Conservation (phyloP, 1,284 basidiomycete genomes). For the Irpex sp. region DNA sequence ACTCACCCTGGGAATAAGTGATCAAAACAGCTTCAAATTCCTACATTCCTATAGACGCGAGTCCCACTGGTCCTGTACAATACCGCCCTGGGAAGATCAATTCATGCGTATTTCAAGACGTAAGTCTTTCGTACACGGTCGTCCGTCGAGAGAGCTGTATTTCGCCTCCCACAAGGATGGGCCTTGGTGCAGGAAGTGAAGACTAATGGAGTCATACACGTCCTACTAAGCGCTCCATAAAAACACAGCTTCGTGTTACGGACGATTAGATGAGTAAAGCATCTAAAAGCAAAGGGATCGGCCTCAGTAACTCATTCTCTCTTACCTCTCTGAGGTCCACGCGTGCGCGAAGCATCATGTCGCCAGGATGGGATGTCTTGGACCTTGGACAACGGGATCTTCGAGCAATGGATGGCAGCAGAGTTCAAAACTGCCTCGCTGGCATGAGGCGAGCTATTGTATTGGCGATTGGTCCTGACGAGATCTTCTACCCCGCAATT, state of each 20-base stretch:
- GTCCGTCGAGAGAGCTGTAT: neutral
- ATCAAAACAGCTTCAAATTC: neutral
- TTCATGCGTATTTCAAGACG: neutral
- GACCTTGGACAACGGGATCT: conserved; percentile 1
- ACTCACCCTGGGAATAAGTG: neutral
- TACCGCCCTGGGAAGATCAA: neutral
- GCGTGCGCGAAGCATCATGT: neutral
- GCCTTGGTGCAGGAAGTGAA: neutral
- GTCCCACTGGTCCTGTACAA: neutral
- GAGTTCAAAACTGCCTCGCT: neutral
- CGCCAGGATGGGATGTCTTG: neutral
- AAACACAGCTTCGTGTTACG: neutral
- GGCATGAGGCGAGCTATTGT: neutral
- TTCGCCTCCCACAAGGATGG: neutral
- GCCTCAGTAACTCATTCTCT: neutral
- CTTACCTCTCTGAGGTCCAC: neutral
- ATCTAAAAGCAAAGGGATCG: neutral
- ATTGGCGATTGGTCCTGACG: neutral
- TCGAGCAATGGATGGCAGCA: conserved; percentile 5
- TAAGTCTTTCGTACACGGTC: neutral
- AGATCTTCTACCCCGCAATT: conserved; percentile 14
- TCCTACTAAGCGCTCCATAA: neutral
- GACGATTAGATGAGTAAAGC: neutral
- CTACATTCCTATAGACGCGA: neutral
- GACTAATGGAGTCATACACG: neutral